These are phyloP conservation scores for Leonotis leonurus DNA, from an alignment of 257 asterid genomes.

Conservation along the genomic window DNA sequence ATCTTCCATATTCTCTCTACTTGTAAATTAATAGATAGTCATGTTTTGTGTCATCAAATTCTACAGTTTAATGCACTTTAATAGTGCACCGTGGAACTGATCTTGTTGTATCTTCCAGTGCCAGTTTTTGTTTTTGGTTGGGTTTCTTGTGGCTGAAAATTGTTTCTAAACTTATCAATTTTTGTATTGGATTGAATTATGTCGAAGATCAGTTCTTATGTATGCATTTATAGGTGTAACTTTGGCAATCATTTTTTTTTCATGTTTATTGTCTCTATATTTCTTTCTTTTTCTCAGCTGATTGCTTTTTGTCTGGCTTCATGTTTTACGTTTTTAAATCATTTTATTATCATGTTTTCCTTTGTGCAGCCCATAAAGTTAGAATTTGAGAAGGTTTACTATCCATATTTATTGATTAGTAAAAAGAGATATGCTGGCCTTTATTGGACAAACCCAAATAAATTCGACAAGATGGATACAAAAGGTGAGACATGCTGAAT, in stretches of 20 bases:
- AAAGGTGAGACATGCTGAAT: constrained; percentile 56
- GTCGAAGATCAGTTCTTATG: background rate
- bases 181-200: constrained; percentile 7
- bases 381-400: constrained; percentile 96
- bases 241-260: background rate
- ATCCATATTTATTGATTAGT: constrained; percentile 86
- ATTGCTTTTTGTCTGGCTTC: background rate
- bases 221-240: background rate
- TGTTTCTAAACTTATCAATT: background rate
- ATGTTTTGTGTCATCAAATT: constrained; percentile 5
- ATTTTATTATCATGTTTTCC: constrained; percentile 2
- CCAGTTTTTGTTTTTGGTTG: background rate
- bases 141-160: background rate
- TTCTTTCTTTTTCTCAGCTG: background rate
- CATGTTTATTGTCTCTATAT: background rate
- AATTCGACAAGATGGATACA: constrained; percentile 94
- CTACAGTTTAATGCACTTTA: background rate
- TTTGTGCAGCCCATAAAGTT: constrained; percentile 74
- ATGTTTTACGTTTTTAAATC: background rate
- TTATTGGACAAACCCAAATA: constrained; percentile 89
- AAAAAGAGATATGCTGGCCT: constrained; percentile 99
- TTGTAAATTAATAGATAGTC: constrained; percentile 1
- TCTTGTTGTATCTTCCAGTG: background rate
- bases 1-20: background rate
- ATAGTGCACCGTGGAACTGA: background rate